Evolutionary conservation across 2,329 filamentous ascomycete genomes (phyloP).

Genomic region (Zarea fungicola): DNA sequence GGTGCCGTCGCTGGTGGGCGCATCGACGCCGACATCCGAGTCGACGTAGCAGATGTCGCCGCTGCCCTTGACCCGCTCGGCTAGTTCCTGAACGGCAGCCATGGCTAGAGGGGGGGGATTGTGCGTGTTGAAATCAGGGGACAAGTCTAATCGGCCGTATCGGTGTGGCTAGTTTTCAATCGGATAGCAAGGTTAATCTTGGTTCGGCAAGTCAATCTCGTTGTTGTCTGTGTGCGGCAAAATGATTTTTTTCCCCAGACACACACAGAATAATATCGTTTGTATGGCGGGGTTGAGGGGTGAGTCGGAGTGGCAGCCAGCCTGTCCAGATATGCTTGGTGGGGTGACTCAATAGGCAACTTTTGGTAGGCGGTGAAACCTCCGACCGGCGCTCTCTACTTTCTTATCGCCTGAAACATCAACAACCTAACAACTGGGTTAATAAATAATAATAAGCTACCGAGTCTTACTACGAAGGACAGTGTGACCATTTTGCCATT

Average conservation of each 20-base stretch:
- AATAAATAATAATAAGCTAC: not conserved
- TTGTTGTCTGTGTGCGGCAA: not conserved
- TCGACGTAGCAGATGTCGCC: conserved; percentile 64
- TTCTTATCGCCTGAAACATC: conserved; percentile 7
- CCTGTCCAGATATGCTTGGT: conserved; percentile 3
- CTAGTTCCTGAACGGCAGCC: conserved; percentile 44
- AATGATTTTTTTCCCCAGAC: not conserved
- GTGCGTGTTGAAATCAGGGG: too few relatives aligned
- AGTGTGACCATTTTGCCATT: too few relatives aligned
- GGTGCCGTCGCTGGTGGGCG: conserved; percentile 60
- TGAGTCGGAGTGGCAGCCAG: conserved; percentile 4
- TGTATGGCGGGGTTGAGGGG: conserved; percentile 11
- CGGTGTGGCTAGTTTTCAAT: not conserved
- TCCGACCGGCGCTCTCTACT: not conserved
- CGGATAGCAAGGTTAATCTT: not conserved
- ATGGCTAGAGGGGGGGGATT: conserved; percentile 26
- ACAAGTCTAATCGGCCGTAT: too few relatives aligned
- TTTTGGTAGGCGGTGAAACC: conserved; percentile 11
- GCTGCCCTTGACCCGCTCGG: conserved; percentile 43
- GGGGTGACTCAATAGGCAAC: conserved; percentile 13
- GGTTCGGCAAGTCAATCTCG: not conserved
- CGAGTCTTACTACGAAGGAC: too few relatives aligned
- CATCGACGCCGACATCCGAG: conserved; percentile 71
- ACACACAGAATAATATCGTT: too few relatives aligned
- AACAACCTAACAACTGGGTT: not conserved